Conservation (phyloP, 768 basidiomycete genomes). For the Podaxis pistillaris region DNA sequence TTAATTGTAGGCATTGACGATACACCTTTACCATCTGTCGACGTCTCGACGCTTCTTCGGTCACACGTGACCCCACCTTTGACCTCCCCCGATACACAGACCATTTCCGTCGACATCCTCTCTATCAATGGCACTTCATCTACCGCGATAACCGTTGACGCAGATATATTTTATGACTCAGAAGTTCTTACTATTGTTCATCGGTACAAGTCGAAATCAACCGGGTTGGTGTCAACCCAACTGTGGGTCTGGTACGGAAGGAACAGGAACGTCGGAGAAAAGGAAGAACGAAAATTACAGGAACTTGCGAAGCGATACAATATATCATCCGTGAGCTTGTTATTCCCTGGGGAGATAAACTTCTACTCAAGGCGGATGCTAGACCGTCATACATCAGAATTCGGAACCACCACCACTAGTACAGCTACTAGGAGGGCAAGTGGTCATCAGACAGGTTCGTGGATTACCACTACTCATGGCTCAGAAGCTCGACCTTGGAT, state of each 20-base stretch:
- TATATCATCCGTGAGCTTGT: conserved; percentile 51
- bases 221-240: conserved; percentile 62
- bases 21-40: conserved; percentile 42
- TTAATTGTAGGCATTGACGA: conserved; percentile 28
- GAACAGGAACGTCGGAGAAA: conserved; percentile 47
- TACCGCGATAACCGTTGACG: conserved; percentile 41
- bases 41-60: conserved; percentile 47
- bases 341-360: conserved; percentile 1
- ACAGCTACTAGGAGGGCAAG: conserved; percentile 59
- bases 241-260: conserved; percentile 81
- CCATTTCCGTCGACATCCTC: conserved; percentile 76
- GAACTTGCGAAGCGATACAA: conserved; percentile 76
- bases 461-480: background rate
- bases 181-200: conserved; percentile 71
- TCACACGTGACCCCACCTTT: conserved; percentile 19
- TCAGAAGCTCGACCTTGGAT: background rate
- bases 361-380: background rate
- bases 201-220: conserved; percentile 63
- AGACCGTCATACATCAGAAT: conserved; percentile 54
- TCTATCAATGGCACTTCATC: conserved; percentile 52
- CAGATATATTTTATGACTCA: conserved; percentile 66
- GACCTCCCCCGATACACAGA: conserved; percentile 38
- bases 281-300: conserved; percentile 63
- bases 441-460: conserved; percentile 74
- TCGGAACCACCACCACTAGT: conserved; percentile 66